Evolutionary conservation across 805 yeast genomes (phyloP), one percentile per base, ranked within the genome.

Genomic region (Wickerhamomyces kurtzmanii): DNA sequence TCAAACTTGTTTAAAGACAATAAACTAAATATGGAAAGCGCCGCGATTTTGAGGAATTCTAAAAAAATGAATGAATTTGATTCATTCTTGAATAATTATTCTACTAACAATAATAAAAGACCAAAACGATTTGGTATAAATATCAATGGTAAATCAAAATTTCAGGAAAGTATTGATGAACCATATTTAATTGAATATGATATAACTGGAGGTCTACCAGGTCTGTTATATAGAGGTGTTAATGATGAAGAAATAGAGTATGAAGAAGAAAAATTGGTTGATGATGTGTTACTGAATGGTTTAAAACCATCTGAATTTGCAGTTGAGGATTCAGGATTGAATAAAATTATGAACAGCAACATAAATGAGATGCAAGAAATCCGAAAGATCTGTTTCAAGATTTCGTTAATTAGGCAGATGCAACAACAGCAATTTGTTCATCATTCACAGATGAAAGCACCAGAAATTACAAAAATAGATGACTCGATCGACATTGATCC

Each of bases 321-420:
- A 3, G 53, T 71, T 5, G 41, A 47, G 1, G 52, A 61, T 11
- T 59, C 62, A 12, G 94, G 94, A 0, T 59, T 85, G 27, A 71
- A 75, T 31, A 62, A 66, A 11, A 57, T 72, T 7, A 57, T 83
- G 31, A 63, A 70, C 40, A 65, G 67, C 13, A 91, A 87, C 42
- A 75, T 91, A 24, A 57, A 63, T 2, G 70, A 79, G 37, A 83
- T 91, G 65, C 96, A 89, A 55, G 85, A 85, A 40, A 81, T 91
- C 20, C 62, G 98, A 32, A 81, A 77, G 38, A 65, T 84, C 4
- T 87, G 96, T 49, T 82, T 85, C 56, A 87, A 87, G 50, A 83
- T 91, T 13, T 76, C 89, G 5, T 58, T 86, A 27, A 83, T 91
- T 33, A 65, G 95, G 39, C 87, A 87, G 46, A 79, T 91, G 79